phyloP scores from a whole-genome alignment of 441 rosid genomes.

The Gossypium laxum region DNA sequence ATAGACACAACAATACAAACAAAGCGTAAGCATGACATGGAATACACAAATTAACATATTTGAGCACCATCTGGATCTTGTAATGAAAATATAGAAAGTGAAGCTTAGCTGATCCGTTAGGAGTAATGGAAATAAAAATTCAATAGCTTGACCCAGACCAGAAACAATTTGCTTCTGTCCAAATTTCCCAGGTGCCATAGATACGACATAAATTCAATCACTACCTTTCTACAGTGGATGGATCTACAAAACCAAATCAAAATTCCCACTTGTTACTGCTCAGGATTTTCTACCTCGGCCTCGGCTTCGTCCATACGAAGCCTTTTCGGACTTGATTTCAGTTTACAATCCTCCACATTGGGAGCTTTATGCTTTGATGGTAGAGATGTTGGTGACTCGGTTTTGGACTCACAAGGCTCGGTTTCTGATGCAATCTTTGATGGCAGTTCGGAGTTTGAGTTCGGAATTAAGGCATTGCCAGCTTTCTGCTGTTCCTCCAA shows the following conservation, averaged over 20 bases:
- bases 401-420: slow-evolving; percentile 28
- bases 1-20: too few species aligned
- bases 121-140: neutral
- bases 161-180: neutral
- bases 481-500: slow-evolving; percentile 70
- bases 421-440: neutral
- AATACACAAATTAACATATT: too few species aligned
- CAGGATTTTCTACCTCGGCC: slow-evolving; percentile 27
- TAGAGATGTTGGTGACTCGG: slow-evolving; percentile 23
- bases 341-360: slow-evolving; percentile 20
- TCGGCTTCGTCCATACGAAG: slow-evolving; percentile 24
- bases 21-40: too few species aligned
- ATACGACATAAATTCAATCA: neutral
- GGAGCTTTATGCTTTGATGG: slow-evolving; percentile 31
- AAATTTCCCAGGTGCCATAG: neutral
- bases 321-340: slow-evolving; percentile 33
- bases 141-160: neutral
- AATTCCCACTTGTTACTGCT: slow-evolving; percentile 6
- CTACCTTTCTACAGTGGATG: neutral
- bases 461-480: slow-evolving; percentile 32
- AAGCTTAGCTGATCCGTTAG: neutral
- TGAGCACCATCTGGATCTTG: neutral
- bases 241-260: neutral
- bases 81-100: neutral
- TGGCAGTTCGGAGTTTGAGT: slow-evolving; percentile 21